Evolutionary conservation across 2,329 filamentous ascomycete species (phyloP).

Genomic region (Tolypocladium inflatum): DNA sequence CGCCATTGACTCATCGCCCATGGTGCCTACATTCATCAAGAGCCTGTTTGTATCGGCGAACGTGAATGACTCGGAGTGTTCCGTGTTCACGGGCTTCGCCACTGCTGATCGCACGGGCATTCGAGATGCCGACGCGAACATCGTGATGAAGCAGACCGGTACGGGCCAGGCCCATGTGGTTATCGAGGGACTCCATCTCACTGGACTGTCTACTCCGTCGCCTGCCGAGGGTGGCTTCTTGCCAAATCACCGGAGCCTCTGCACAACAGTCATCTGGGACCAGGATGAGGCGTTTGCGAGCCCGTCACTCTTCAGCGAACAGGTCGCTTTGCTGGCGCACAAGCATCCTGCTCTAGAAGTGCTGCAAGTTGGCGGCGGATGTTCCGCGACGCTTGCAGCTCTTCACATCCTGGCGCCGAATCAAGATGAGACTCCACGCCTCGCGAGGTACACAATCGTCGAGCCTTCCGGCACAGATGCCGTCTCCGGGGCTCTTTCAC

Average conservation of each 20-base stretch:
- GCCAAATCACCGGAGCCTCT: slow-evolving; percentile 38
- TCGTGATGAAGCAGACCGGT: slow-evolving; percentile 30
- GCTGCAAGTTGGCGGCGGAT: slow-evolving; percentile 26
- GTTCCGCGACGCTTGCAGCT: slow-evolving; percentile 9
- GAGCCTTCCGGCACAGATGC: slow-evolving; percentile 4
- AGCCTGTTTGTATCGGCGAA: slow-evolving; percentile 35
- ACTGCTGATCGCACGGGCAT: slow-evolving; percentile 23
- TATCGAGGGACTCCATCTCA: slow-evolving; percentile 35
- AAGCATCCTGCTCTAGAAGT: slow-evolving; percentile 28
- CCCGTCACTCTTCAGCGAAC: slow-evolving; percentile 10
- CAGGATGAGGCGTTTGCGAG: slow-evolving; percentile 21
- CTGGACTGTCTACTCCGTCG: slow-evolving; percentile 19
- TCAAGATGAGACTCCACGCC: slow-evolving; percentile 15
- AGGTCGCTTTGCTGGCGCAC: slow-evolving; percentile 25
- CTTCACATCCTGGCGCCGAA: slow-evolving; percentile 15
- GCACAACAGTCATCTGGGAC: slow-evolving; percentile 38
- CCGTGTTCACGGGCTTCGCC: slow-evolving; percentile 31
- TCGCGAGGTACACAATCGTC: slow-evolving; percentile 24
- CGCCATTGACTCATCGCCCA: slow-evolving; percentile 31
- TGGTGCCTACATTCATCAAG: slow-evolving; percentile 38
- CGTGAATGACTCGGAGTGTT: slow-evolving; percentile 20
- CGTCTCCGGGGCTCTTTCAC: slow-evolving; percentile 1
- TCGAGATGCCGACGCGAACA: slow-evolving; percentile 29
- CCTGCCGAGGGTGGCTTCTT: slow-evolving; percentile 26
- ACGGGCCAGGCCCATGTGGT: slow-evolving; percentile 26